A percentile compares a stretch with the other conserved stretches of the same genome.
Conservation (phyloP, 208 protist genomes). For the Sergeia podlipaevii region DNA sequence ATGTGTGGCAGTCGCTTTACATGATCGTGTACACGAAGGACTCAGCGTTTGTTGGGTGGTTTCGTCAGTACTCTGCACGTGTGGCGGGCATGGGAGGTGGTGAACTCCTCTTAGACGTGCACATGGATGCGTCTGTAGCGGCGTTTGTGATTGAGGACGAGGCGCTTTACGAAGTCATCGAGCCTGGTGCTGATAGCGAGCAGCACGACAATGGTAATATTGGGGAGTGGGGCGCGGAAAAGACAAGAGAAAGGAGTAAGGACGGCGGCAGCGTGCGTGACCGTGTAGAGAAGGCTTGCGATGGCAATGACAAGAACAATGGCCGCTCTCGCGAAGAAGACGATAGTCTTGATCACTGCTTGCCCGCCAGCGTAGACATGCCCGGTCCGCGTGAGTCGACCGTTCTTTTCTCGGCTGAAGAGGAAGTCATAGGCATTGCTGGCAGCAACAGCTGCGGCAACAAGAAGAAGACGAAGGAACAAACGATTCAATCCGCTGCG, state of each 20-base stretch:
- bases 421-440: background rate
- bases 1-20: constrained; percentile 76
- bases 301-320: too few species aligned
- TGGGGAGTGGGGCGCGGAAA: too few species aligned
- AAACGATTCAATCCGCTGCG: constrained; percentile 5
- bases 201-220: too few species aligned
- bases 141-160: too few species aligned
- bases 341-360: background rate
- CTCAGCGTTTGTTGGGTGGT: constrained; percentile 43
- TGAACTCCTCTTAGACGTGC: too few species aligned
- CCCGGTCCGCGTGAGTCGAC: background rate
- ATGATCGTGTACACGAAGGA: constrained; percentile 83
- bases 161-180: too few species aligned
- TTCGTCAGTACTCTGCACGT: constrained; percentile 16
- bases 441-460: background rate
- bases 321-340: background rate
- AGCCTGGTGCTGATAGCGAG: too few species aligned
- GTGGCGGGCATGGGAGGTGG: too few species aligned
- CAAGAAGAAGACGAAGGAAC: background rate
- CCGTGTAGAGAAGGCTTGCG: too few species aligned
- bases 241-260: too few species aligned
- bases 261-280: too few species aligned
- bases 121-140: too few species aligned
- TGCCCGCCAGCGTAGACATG: background rate
- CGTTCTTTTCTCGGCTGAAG: background rate